Conservation (phyloP, 2,329 filamentous ascomycete species). For the Tothia fuscella region DNA sequence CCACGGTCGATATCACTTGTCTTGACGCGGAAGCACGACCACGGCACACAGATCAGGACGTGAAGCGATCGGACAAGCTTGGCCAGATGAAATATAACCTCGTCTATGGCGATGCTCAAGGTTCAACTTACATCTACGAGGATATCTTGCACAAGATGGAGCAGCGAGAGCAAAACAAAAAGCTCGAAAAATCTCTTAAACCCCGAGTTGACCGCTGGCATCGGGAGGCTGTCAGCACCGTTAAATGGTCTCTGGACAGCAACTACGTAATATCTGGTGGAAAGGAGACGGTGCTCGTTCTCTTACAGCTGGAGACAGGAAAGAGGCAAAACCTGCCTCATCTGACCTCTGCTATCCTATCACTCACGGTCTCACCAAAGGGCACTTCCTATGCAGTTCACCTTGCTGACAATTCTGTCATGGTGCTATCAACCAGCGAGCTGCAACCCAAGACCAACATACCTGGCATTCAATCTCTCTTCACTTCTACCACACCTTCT, state of each 20-base stretch:
- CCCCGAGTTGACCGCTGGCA: slow-evolving; percentile 82
- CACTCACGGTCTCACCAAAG: slow-evolving; percentile 65
- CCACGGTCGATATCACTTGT: slow-evolving; percentile 53
- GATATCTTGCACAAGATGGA: slow-evolving; percentile 52
- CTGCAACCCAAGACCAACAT: slow-evolving; percentile 75
- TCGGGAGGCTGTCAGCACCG: slow-evolving; percentile 63
- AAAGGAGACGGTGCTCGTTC: slow-evolving; percentile 72
- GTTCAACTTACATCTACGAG: slow-evolving; percentile 70
- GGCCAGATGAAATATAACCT: slow-evolving; percentile 40
- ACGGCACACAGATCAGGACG: slow-evolving; percentile 1
- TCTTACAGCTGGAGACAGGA: slow-evolving; percentile 88
- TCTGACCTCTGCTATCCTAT: slow-evolving; percentile 73
- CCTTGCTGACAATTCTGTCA: slow-evolving; percentile 82
- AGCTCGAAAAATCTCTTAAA: slow-evolving; percentile 24
- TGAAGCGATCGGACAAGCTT: slow-evolving; percentile 18
- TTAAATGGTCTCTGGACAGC: slow-evolving; percentile 88
- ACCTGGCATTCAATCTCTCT: slow-evolving; percentile 58
- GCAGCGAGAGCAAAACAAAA: slow-evolving; percentile 28
- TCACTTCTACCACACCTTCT: neutral
- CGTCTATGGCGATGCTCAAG: slow-evolving; percentile 62
- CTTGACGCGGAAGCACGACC: slow-evolving; percentile 44
- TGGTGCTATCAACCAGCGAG: slow-evolving; percentile 83
- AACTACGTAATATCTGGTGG: slow-evolving; percentile 94
- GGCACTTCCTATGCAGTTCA: slow-evolving; percentile 76
- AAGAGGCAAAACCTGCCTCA: slow-evolving; percentile 80